A percentile compares a stretch with the other conserved stretches of the same genome.
These are phyloP conservation scores for Rhynchospora breviuscula DNA, from an alignment of 176 grass and related monocot species.

Conservation along the genomic window DNA sequence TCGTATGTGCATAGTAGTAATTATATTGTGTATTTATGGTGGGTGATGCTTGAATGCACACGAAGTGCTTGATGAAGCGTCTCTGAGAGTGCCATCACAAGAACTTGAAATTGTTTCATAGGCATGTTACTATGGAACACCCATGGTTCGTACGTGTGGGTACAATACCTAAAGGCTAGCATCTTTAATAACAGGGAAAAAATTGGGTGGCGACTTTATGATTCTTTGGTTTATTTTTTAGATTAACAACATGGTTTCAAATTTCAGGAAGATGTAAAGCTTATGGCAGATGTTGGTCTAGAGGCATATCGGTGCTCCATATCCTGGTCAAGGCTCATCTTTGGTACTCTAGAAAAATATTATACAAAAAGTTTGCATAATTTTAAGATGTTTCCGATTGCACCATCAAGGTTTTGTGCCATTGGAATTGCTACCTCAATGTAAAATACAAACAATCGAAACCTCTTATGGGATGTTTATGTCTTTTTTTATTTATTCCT, in stretches of 20 bases:
- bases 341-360: slow-evolving; percentile 37
- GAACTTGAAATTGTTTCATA: not conserved
- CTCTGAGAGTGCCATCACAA: not conserved
- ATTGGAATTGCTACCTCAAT: not conserved
- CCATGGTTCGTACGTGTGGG: not conserved
- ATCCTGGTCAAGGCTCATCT: slow-evolving; percentile 83
- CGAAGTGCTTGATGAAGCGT: not conserved
- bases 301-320: slow-evolving; percentile 88
- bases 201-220: too few species aligned
- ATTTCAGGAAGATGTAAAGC: slow-evolving; percentile 63
- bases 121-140: not conserved
- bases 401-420: not conserved
- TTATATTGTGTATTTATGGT: not conserved
- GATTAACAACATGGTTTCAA: not conserved
- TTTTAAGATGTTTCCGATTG: not conserved
- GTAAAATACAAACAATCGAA: not conserved
- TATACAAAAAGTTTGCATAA: not conserved
- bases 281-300: slow-evolving; percentile 57
- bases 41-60: not conserved
- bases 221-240: not conserved
- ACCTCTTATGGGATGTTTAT: not conserved
- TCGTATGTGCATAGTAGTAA: not conserved
- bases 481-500: not conserved
- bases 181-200: not conserved
- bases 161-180: not conserved